Base-by-base conservation (phyloP, 2,329 filamentous ascomycete species). In the Sclerotinia nivalis region DNA sequence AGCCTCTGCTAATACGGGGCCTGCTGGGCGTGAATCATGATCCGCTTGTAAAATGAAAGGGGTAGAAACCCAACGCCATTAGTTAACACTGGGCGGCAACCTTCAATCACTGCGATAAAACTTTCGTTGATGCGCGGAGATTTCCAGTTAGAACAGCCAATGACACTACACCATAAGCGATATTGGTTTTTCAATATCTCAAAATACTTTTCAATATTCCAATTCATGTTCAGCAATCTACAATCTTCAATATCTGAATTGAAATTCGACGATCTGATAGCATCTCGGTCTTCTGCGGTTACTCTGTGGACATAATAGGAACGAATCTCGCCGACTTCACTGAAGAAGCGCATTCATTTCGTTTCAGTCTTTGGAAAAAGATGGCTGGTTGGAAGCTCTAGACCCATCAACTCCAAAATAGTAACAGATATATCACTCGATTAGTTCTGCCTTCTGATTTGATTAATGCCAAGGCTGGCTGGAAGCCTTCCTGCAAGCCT, bases 401-500 rank as follows among this genome's bases (percentile, higher is more conserved):
- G 31, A 52, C 18, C 9, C 37, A 28, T 37, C 45, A 62, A 43
- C 12, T 50, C 18, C 25, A 37, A 68, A 68, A 68, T 45, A 52
- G 55, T 18, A 52, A 52, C 34, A 68, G 8, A 40, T 28, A 62
- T 40, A 40, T 67, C 43, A 59, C 54, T 58, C 31, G 64, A 66
- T 43, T 40, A 25, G 45, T 15, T 49, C 28, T 69, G n/a, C 50
- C 45, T 31, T 69, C 58, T 56, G 25, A 45, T 34, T 37, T 64
- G 37, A 54, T 43, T 64, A 31, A 64, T 34, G 34, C 49, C 58
- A 69, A 69, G 67, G 28, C 22, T 22, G 13, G 40, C 28, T 18
- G 5, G 13, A 66, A n/a, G 49, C 31, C 31, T 69, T 4, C 18
- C 54, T 67, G 61, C 31, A 49, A 59, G 68, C 62, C 54, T 60